These are phyloP conservation scores for Hemileccinum rubropunctum DNA, from an alignment of 768 basidiomycete species.

Conservation along the genomic window DNA sequence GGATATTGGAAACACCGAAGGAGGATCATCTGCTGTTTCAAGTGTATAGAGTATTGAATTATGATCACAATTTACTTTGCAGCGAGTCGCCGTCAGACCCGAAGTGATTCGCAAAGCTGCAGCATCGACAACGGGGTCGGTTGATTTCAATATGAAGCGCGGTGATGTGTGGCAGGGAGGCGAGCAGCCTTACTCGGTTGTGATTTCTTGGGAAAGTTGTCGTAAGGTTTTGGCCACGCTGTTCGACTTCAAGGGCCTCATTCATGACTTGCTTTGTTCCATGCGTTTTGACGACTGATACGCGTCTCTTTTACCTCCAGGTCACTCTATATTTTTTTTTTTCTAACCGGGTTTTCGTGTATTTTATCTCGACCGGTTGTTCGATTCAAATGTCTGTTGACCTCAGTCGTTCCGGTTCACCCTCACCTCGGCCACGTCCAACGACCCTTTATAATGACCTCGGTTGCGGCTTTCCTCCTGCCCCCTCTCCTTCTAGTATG, in stretches of 20 bases:
- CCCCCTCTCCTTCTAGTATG: no score
- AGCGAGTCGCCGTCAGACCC: neutral
- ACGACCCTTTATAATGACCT: constrained; percentile 22
- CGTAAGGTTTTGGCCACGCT: constrained; percentile 32
- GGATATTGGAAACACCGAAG: constrained; percentile 21
- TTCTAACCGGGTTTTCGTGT: no score
- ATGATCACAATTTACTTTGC: neutral
- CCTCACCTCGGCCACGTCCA: constrained; percentile 8
- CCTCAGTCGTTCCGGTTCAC: constrained; percentile 13
- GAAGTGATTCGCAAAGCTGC: constrained; percentile 8
- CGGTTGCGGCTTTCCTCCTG: constrained; percentile 1
- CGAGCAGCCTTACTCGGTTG: neutral
- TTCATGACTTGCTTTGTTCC: constrained; percentile 28
- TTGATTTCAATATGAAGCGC: no score
- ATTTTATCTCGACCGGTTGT: constrained; percentile 12
- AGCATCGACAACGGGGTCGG: no score
- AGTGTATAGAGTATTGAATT: no score
- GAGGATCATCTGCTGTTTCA: no score
- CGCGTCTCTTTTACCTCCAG: constrained; percentile 16
- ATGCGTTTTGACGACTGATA: constrained; percentile 30
- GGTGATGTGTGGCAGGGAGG: no score
- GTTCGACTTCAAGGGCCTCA: constrained; percentile 26
- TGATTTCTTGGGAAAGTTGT: constrained; percentile 11
- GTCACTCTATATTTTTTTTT: neutral
- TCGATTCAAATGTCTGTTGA: constrained; percentile 2